Evolutionary conservation across 73 alveolate genomes (phyloP).

Genomic region (Breviolum minutum): DNA sequence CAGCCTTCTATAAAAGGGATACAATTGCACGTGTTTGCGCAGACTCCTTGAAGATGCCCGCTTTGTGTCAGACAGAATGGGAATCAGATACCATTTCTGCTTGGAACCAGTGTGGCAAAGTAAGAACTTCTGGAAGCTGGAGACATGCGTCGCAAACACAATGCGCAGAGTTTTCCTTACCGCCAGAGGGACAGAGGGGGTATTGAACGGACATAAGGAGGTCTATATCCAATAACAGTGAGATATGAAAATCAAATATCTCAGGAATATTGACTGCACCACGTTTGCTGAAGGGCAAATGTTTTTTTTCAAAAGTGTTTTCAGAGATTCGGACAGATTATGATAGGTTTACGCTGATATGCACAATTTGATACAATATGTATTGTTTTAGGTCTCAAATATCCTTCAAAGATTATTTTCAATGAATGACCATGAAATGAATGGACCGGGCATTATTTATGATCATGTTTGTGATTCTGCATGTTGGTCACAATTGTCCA

Average conservation of each 20-base stretch:
- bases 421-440: no score
- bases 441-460: no score
- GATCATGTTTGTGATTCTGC: no score
- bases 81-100: background rate
- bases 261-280: no score
- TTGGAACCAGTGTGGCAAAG: slow-evolving; percentile 43
- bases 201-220: background rate
- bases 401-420: no score
- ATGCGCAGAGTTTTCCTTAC: background rate
- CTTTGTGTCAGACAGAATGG: slow-evolving; percentile 41
- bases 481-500: background rate
- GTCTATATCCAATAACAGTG: background rate
- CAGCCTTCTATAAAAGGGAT: background rate
- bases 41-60: background rate
- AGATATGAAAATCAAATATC: background rate
- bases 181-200: background rate
- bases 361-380: no score
- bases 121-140: background rate
- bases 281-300: no score
- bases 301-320: no score
- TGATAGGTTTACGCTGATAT: no score
- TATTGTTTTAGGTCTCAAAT: no score
- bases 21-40: background rate
- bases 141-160: background rate
- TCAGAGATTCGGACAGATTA: no score